Conservation (phyloP, 208 protist species). For the Wallacemonas rigidus region DNA sequence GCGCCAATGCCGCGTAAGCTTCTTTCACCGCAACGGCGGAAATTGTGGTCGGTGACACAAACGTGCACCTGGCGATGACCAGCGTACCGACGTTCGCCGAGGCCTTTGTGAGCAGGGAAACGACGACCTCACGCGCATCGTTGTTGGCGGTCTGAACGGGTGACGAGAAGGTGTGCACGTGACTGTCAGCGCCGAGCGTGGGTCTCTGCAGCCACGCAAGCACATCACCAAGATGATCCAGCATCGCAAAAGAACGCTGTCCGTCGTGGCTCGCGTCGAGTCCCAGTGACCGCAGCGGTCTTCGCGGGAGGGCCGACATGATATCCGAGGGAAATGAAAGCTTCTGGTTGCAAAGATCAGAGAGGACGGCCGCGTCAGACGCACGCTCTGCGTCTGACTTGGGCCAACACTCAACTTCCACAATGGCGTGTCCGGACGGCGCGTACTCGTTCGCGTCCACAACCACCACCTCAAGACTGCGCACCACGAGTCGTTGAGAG, state of each 20-base stretch:
- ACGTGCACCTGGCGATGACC: neutral
- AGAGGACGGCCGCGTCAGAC: conserved; percentile 33
- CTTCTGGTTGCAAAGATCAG: conserved; percentile 17
- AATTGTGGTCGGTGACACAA: neutral
- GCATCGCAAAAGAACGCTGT: neutral
- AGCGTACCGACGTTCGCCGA: neutral
- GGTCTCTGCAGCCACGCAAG: neutral
- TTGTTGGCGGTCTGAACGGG: neutral
- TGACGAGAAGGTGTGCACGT: neutral
- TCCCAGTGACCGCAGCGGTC: neutral
- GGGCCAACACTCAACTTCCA: conserved; percentile 38
- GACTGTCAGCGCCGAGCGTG: neutral
- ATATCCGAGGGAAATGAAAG: conserved; percentile 45
- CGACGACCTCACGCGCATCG: neutral
- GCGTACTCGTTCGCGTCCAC: conserved; percentile 85
- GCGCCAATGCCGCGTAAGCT: conserved; percentile 14
- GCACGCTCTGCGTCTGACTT: conserved; percentile 57
- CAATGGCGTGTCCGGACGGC: conserved; percentile 56
- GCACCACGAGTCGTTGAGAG: conserved; percentile 37
- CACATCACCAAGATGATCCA: neutral
- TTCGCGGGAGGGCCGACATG: conserved; percentile 25
- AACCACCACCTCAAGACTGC: conserved; percentile 51
- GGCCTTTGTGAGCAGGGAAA: neutral
- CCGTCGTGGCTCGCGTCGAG: neutral
- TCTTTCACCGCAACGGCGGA: neutral